Evolutionary conservation across 2,329 filamentous ascomycete species (phyloP), one percentile per base, ranked within the genome.

Genomic region (Podosphaera fusca): DNA sequence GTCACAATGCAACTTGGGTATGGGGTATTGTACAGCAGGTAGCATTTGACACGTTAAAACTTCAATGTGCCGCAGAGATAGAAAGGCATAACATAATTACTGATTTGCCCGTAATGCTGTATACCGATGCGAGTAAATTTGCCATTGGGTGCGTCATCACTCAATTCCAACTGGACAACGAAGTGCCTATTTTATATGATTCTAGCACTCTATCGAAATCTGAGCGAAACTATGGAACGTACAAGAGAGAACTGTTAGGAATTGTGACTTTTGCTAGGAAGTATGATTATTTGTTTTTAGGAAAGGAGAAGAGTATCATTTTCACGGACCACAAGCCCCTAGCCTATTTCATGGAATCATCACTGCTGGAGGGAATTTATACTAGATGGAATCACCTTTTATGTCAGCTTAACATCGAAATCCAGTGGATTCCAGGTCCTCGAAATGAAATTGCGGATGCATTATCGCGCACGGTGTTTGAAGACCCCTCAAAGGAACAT

Each of bases 221-320:
- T n/a, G 50, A 52, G 50, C 50, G 34, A 36, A 52, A 52, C n/a
- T 52, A 52, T 36, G 50, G 50, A 12, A 35, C 50, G 8, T 52
- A 4, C 34, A 52, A 52, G 33, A 35, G 50, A 52, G 33, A 52
- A 34, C n/a, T 52, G 10, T 52, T 52, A 14, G 50, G 12, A n/a
- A 52, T 52, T 8, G 33, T 52, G 30, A 52, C 50, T n/a, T 52
- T 52, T 52, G 50, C 33, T 3, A 50, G 34, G n/a, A 52, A 35
- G 34, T 52, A 52, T 52, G 50, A 52, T 52, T 52, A 52, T 52
- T 36, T 52, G 14, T 52, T 52, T 31, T 52, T 52, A 14, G 50
- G 50, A 4, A 52, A 52, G 35, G 50, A 52, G n/a, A 52, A 14
- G 35, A 52, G 30, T 31, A 52, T 52, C 6, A 52, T 52, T 35